Evolutionary conservation across 176 grass and related monocot species (phyloP).

Genomic region (Tillandsia leiboldiana): DNA sequence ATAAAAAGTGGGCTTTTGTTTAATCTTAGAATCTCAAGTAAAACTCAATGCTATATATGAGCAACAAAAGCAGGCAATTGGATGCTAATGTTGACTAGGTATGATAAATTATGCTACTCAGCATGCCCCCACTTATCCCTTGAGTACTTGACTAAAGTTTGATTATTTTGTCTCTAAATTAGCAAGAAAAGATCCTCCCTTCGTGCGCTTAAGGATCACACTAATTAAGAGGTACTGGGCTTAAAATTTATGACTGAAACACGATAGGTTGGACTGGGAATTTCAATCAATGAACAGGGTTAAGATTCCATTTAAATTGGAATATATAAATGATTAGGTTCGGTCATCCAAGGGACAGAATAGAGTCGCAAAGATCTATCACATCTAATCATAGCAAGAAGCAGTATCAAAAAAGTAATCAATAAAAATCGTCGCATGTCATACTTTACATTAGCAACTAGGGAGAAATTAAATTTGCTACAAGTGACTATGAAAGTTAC

Average conservation of each 20-base stretch:
- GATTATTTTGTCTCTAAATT: neutral
- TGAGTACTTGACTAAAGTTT: slow-evolving; percentile 10
- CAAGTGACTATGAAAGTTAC: neutral
- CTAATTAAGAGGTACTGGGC: slow-evolving; percentile 2
- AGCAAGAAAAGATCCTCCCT: neutral
- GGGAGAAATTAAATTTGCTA: neutral
- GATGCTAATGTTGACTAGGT: slow-evolving; percentile 43
- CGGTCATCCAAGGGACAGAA: neutral
- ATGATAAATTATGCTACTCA: slow-evolving; percentile 12
- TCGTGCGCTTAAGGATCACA: slow-evolving; percentile 1
- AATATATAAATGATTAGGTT: neutral
- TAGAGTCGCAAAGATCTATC: neutral
- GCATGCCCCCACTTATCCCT: slow-evolving; percentile 1
- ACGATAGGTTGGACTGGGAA: neutral
- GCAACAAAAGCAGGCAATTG: slow-evolving; percentile 34
- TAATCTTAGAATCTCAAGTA: slow-evolving; percentile 20
- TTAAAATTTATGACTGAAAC: neutral
- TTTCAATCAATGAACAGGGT: neutral
- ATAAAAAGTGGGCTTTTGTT: slow-evolving; percentile 36
- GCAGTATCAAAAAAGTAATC: neutral
- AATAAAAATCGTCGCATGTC: neutral
- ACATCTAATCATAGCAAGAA: neutral
- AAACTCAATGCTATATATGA: slow-evolving; percentile 40
- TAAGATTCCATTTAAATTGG: neutral
- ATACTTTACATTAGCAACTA: neutral